Evolutionary conservation across 2,329 filamentous ascomycete species (phyloP), one percentile per base, ranked within the genome.

Genomic region (Aspergillus fructus): DNA sequence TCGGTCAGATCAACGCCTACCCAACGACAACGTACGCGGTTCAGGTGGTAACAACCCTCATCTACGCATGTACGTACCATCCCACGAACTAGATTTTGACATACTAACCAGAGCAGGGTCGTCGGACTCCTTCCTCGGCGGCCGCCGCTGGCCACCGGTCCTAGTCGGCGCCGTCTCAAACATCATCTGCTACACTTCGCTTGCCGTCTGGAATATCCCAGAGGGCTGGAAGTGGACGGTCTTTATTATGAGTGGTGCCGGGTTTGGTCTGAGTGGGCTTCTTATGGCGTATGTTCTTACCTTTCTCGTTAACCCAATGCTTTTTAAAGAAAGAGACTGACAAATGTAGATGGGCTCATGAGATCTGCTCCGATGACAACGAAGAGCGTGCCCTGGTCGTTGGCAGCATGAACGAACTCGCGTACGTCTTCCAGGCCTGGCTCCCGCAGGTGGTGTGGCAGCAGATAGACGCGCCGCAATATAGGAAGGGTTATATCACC

Each of bases 341-440:
- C 3, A 15, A 33, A 17, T 8, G 3, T 21, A 78, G 74, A 8
- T 83, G 81, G 81, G 77, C 79, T 0, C 79, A 83, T 53, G 82
- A 84, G 59, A 82, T 84, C 19, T 84, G 81, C 58, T 74, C 78
- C 3, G 72, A 73, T 3, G 79, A 87, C 47, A 83, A 86, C 54
- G 86, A 90, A 69, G 87, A 89, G 72, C 76, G 86, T 9, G 86
- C 87, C 0, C 74, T 90, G 4, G 85, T 89, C 0, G 81, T 87
- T 0, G 87, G 79, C 0, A 74, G 78, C 15, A 89, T 89, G 85
- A 90, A 89, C 59, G 82, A 87, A 66, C 81, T 89, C 75, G 86
- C 86, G 0, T 89, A 89, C 59, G 85, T 89, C 1, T 72, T 90
- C 43, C 86, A 89, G 66, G 85, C 86, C 0, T 90, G 87, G 87